phyloP scores from a whole-genome alignment of 2,329 filamentous ascomycete genomes.

The Blastomyces percursus region DNA sequence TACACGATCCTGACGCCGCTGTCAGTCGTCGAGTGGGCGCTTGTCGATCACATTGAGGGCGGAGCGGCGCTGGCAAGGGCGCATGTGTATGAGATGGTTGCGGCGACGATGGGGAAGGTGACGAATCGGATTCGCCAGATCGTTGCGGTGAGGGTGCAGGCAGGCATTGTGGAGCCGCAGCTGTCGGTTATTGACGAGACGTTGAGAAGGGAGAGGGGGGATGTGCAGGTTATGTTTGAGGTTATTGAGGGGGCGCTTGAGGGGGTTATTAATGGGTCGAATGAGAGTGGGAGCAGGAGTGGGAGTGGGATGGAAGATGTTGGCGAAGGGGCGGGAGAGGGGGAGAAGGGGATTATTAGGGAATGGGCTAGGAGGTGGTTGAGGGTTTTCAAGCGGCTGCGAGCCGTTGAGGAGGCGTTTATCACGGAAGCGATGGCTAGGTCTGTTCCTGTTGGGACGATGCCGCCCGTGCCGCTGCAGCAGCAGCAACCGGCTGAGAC shows the following conservation, averaged over 20 bases:
- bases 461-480: conserved; percentile 10
- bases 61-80: conserved; percentile 59
- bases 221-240: conserved; percentile 69
- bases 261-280: conserved; percentile 62
- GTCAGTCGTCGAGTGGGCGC: conserved; percentile 80
- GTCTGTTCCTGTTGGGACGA: conserved; percentile 35
- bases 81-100: conserved; percentile 81
- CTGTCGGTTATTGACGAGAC: conserved; percentile 54
- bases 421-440: conserved; percentile 46
- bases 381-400: conserved; percentile 69
- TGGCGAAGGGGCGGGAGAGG: conserved; percentile 32
- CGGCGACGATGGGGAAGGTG: conserved; percentile 81
- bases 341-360: conserved; percentile 55
- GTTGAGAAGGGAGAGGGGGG: conserved; percentile 55
- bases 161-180: conserved; percentile 44
- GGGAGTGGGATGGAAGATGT: conserved; percentile 53
- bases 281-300: conserved; percentile 54
- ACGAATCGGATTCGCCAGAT: conserved; percentile 77
- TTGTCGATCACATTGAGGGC: conserved; percentile 54
- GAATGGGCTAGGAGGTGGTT: conserved; percentile 82
- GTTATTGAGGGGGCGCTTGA: conserved; percentile 67
- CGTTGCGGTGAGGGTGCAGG: conserved; percentile 50
- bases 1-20: conserved; percentile 85
- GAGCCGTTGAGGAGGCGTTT: conserved; percentile 72
- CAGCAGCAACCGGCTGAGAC: not conserved